Evolutionary conservation across 441 rosid species (phyloP), one percentile per base, ranked within the genome.

Genomic region (Croton setiger): DNA sequence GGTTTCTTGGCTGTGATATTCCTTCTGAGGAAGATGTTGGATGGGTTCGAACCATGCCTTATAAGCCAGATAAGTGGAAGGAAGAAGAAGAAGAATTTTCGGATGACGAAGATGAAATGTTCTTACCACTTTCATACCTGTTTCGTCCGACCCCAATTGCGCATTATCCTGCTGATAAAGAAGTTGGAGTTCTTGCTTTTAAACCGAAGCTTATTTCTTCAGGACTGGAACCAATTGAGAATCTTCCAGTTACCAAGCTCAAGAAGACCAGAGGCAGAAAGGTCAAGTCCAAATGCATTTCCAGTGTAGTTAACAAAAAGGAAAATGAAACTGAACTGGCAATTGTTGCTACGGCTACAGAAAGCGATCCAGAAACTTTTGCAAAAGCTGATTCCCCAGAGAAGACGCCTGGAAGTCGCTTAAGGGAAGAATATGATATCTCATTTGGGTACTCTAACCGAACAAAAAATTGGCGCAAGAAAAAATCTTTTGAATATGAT

Each of bases 1-100:
- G 89, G 54, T 90, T 77, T 73, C 55, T 75, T 4, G 97, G 86
- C 27, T 76, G 88, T 56, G 91, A 85, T 62, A n/a, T 59, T 71
- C 10, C 78, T 63, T 54, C 79, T 35, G 87, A 81, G 31, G 60
- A 74, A 31, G 76, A 81, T 37, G 62, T 70, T 56, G 75, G 75
- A 45, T 82, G 87, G 84, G 81, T 83, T 62, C 78, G 83, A 62
- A 49, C 60, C 63, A 76, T 81, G 79, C 83, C 91, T 35, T 75
- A 69, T 69, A 83, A 66, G 76, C 67, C 49, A 36, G 83, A 64
- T 2, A 82, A 76, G 66, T 60, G 73, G 82, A 76, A 81, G 64
- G 78, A 83, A 51, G 31, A 27, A 27, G 31, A 27, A 27, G 88
- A 81, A 39, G 86, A 73, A 1, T 27, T 27, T 27, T 27, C 31